Conservation (phyloP, 768 basidiomycete species). For the Tylopilus intermedius region DNA sequence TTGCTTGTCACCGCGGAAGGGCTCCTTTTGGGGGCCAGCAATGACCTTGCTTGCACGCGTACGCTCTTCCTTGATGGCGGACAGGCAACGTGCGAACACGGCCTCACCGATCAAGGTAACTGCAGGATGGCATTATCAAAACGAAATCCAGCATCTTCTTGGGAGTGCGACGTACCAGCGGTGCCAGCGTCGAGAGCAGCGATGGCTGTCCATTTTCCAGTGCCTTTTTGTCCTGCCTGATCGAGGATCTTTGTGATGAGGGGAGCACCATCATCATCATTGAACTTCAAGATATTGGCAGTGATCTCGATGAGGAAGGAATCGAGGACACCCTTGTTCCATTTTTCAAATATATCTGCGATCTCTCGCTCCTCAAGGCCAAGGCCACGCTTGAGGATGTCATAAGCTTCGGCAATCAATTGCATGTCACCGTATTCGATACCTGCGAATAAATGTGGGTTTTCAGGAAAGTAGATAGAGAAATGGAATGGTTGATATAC, state of each 20-base stretch:
- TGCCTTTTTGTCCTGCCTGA: slow-evolving; percentile 97
- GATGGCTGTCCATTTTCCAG: slow-evolving; percentile 99
- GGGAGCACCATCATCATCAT: slow-evolving; percentile 90
- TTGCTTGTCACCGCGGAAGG: slow-evolving; percentile 96
- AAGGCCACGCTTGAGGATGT: slow-evolving; percentile 96
- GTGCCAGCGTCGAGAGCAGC: slow-evolving; percentile 91
- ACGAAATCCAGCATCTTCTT: slow-evolving; percentile 2
- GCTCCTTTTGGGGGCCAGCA: slow-evolving; percentile 84
- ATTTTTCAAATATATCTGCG: slow-evolving; percentile 85
- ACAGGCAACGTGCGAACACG: slow-evolving; percentile 97
- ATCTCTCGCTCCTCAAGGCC: slow-evolving; percentile 85
- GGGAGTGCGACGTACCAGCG: slow-evolving; percentile 50
- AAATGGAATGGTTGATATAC: slow-evolving; percentile 35
- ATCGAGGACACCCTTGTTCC: slow-evolving; percentile 99
- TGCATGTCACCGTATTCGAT: slow-evolving; percentile 99
- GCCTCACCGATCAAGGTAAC: slow-evolving; percentile 99
- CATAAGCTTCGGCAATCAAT: slow-evolving; percentile 96
- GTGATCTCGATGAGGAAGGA: slow-evolving; percentile 99
- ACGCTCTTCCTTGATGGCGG: slow-evolving; percentile 95
- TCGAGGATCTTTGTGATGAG: slow-evolving; percentile 94
- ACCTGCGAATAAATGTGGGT: slow-evolving; percentile 44
- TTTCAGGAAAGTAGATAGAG: not conserved
- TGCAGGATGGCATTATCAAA: slow-evolving; percentile 28
- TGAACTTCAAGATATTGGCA: slow-evolving; percentile 92
- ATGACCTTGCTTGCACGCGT: slow-evolving; percentile 87